Percentiles rank a stretch among this genome's conserved stretches.
Conservation (phyloP, 2,329 filamentous ascomycete genomes). For the Microsporum audouinii region DNA sequence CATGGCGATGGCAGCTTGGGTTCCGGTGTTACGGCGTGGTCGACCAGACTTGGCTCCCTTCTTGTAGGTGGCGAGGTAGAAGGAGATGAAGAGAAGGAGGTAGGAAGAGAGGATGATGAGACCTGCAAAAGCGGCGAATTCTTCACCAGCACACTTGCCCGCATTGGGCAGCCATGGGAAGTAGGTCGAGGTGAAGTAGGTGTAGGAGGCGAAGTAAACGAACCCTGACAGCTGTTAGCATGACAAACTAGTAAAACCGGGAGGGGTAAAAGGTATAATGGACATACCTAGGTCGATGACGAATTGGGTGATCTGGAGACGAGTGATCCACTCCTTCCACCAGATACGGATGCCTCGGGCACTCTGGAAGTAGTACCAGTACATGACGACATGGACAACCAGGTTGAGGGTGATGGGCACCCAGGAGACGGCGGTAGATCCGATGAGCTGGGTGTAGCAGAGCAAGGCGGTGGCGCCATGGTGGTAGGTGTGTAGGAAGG, state of each 20-base stretch:
- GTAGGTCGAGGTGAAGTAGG: constrained; percentile 83
- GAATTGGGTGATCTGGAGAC: constrained; percentile 87
- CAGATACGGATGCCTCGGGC: constrained; percentile 81
- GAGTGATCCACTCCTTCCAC: constrained; percentile 98
- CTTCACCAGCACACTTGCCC: constrained; percentile 76
- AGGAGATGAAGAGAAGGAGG: constrained; percentile 86
- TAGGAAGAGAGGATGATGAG: constrained; percentile 81
- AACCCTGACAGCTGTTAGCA: constrained; percentile 48
- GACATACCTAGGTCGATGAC: constrained; percentile 76
- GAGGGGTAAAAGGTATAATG: neutral
- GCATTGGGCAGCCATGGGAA: constrained; percentile 64
- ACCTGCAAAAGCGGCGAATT: constrained; percentile 79
- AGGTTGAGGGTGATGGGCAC: constrained; percentile 79
- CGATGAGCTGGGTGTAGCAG: constrained; percentile 86
- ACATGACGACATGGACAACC: constrained; percentile 88
- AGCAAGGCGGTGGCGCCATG: constrained; percentile 85
- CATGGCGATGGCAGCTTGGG: constrained; percentile 77
- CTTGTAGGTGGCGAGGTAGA: constrained; percentile 83
- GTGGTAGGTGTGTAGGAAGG: constrained; percentile 95
- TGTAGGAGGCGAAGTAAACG: constrained; percentile 90
- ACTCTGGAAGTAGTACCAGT: constrained; percentile 98
- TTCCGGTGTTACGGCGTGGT: constrained; percentile 51
- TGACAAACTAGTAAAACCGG: neutral
- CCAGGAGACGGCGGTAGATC: constrained; percentile 80
- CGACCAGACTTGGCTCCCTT: constrained; percentile 40